Evolutionary conservation across 768 basidiomycete species (phyloP), one percentile per base, ranked within the genome.

Genomic region (Mycena capillaripes): DNA sequence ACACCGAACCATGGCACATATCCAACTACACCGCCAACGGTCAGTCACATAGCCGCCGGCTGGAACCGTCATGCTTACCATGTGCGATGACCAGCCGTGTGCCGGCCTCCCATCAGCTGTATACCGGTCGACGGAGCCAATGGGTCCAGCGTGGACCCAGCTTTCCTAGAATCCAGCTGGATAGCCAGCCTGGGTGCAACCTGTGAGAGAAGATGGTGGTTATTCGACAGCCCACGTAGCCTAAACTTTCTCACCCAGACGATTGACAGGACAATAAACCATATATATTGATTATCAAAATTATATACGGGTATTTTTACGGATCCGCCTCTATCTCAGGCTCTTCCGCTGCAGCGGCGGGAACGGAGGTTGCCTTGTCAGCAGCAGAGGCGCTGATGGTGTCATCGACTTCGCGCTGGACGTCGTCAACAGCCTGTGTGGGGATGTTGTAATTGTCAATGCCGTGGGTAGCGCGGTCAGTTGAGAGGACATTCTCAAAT

Each of bases 21-120:
- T n/a, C n/a, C n/a, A n/a, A n/a, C 34, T 66, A 66, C 64, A 66
- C 64, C 64, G 64, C 64, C 64, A 57, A 66, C 32, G 64, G 64
- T 29, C 64, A 2, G 53, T 30, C 53, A 57, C 19, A 21, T 66
- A 57, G 64, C 21, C 52, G 12, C 14, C 52, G 34, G 64, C 64
- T 66, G 64, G 38, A 66, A 16, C 7, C 10, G 40, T 66, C 55
- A n/a, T n/a, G n/a, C n/a, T n/a, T n/a, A n/a, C n/a, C n/a, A n/a
- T n/a, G n/a, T n/a, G n/a, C n/a, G n/a, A 56, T 57, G 40, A 32
- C 19, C 53, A 32, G 64, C 64, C 44, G 64, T 29, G 2, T 32
- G 2, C 53, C 23, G 23, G 14, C 53, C 29, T 46, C 64, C 38
- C 36, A 27, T 42, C 25, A 16, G 64, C 64, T 66, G 55, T 53